These are phyloP conservation scores for Chalciporus piperatoides DNA, from an alignment of 1,284 basidiomycete species.

Conservation along the genomic window DNA sequence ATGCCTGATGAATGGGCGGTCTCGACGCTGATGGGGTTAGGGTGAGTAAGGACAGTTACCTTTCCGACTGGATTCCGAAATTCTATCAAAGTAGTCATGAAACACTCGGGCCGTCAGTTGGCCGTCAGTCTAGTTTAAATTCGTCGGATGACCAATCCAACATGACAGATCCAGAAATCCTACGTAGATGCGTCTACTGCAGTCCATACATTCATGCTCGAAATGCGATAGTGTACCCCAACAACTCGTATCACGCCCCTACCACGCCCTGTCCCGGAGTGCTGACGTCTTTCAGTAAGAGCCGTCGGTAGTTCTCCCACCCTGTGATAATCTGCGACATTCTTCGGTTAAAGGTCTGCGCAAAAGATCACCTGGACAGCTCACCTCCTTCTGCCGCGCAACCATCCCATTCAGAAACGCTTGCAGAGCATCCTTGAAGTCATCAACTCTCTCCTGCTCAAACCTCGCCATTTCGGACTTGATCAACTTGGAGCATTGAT, in stretches of 20 bases:
- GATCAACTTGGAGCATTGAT: constrained; percentile 80
- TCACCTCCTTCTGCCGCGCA: constrained; percentile 73
- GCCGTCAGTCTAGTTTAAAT: too few relatives aligned
- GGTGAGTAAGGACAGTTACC: background rate
- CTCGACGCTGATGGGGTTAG: too few relatives aligned
- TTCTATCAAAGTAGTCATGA: background rate
- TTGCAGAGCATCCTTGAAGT: constrained; percentile 78
- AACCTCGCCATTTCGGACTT: constrained; percentile 93
- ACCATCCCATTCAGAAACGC: constrained; percentile 83
- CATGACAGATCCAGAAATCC: background rate
- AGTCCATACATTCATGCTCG: background rate
- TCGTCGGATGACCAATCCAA: background rate
- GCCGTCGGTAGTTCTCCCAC: constrained; percentile 76
- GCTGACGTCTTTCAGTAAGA: constrained; percentile 48
- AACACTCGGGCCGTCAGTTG: too few relatives aligned
- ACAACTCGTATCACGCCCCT: background rate
- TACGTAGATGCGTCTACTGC: too few relatives aligned
- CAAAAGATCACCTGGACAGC: constrained; percentile 18
- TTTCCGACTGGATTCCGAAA: background rate
- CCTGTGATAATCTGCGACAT: constrained; percentile 53
- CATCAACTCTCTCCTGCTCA: constrained; percentile 88
- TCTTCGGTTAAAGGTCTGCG: background rate
- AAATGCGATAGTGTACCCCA: background rate
- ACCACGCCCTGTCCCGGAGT: constrained; percentile 1
- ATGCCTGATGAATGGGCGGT: background rate